Percentiles rank a stretch among this genome's conserved stretches.
Evolutionary conservation across 2,329 filamentous ascomycete genomes (phyloP).

Genomic region (Colletotrichum plurivorum): DNA sequence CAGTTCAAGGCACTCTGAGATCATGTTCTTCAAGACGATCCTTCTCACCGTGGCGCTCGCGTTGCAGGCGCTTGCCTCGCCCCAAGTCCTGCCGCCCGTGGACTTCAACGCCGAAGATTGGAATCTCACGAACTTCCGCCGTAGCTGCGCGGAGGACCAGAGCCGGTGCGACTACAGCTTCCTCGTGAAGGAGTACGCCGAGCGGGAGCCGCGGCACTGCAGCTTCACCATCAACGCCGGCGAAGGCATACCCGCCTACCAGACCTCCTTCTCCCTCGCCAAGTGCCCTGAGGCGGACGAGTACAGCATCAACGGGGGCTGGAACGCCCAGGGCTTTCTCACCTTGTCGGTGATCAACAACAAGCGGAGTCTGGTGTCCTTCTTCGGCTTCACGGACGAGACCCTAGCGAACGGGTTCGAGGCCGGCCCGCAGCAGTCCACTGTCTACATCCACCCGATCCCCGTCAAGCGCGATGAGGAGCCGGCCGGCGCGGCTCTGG

Average conservation of each 20-base stretch:
- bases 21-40: not conserved
- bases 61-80: accelerated
- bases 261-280: conserved; percentile 4
- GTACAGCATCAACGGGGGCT: conserved; percentile 31
- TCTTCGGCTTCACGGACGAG: conserved; percentile 16
- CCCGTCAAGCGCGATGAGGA: not conserved
- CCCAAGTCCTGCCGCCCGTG: not conserved
- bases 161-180: conserved; percentile 33
- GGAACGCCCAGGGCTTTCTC: conserved; percentile 18
- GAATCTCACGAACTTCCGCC: conserved; percentile 23
- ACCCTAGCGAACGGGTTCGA: not conserved
- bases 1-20: not conserved
- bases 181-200: not conserved
- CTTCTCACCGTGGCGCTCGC: not conserved
- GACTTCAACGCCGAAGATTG: conserved; percentile 9
- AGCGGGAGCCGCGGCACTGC: conserved; percentile 5
- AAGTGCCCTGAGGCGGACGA: not conserved
- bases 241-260: not conserved
- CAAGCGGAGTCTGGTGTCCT: not conserved
- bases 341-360: conserved; percentile 17
- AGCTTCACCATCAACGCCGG: conserved; percentile 11
- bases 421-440: not conserved
- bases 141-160: conserved; percentile 8
- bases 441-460: conserved; percentile 11
- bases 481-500: not conserved